Base-by-base conservation (phyloP, 306 rosid species). In the Phaseolus lunatus region DNA sequence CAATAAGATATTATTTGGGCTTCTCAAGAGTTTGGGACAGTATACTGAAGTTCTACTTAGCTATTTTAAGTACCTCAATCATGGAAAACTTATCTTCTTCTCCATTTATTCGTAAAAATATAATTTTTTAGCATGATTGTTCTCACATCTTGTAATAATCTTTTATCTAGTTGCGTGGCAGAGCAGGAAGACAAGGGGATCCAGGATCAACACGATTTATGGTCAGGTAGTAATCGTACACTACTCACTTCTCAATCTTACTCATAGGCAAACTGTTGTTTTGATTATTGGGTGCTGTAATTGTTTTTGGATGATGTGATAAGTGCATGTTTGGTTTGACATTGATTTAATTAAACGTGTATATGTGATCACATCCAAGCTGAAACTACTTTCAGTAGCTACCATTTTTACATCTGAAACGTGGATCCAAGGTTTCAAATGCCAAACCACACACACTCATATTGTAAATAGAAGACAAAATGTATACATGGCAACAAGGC, bases 181-280 rank as follows among this genome's bases (percentile, higher is more conserved):
- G 98, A 87, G 97, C 98, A 19, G 98, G 98, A 78, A 87, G 98
- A 85, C 98, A 94, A 81, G 98, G 97, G 72, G 98, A 94, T 81
- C 98, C 98, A 59, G 98, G 98, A 77, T 94, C 98, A 43, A 94
- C 98, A 31, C 90, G 98, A 72, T 94, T 94, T 89, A 92, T 92
- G 98, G 92, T 94, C 87, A 94, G 98, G 98, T 94, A 90, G 68
- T 63, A 78, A 75, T 89, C 86, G 70, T 70, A 78, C 72, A 71
- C 77, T 58, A 35, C 85, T 62, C 15, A 15, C 24, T 69, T 20
- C 67, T 76, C n/a, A 62, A 19, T 75, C 72, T 62, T 75, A 24
- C 41, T 72, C 56, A 47, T 18, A 19, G 11, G 27, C 37, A 24
- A 58, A 58, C 18, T 26, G 26, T 24, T 24, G 9, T 26, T 58